Evolutionary conservation across 2,329 filamentous ascomycete genomes (phyloP).

Genomic region (Talaromyces sp.): DNA sequence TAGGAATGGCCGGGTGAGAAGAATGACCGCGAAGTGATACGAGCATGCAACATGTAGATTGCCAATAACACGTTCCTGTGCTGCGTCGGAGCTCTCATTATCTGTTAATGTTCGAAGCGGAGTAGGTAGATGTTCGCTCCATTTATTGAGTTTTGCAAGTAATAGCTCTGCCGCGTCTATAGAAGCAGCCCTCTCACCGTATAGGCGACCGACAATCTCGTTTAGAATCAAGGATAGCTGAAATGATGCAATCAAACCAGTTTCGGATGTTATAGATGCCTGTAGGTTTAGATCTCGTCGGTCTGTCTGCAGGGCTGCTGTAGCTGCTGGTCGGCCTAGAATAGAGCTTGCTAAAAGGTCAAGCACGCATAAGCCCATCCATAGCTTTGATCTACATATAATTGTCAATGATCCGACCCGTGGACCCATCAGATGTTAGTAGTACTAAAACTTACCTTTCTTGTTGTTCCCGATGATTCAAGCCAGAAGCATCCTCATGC

Average conservation of each 20-base stretch:
- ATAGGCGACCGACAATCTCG: conserved; percentile 48
- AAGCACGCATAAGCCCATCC: conserved; percentile 53
- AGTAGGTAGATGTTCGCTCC: conserved; percentile 50
- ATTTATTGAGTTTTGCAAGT: conserved; percentile 48
- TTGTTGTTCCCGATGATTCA: conserved; percentile 18
- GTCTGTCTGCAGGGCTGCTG: conserved; percentile 30
- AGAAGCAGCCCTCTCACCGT: conserved; percentile 42
- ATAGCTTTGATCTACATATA: conserved; percentile 43
- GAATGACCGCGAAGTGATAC: conserved; percentile 62
- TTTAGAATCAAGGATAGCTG: conserved; percentile 49
- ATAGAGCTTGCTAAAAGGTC: conserved; percentile 55
- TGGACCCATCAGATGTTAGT: too few species aligned
- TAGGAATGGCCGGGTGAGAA: conserved; percentile 60
- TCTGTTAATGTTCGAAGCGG: conserved; percentile 27
- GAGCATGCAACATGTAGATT: conserved; percentile 60
- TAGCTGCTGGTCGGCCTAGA: conserved; percentile 48
- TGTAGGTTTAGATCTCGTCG: conserved; percentile 21
- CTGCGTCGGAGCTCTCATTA: conserved; percentile 20
- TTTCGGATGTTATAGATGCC: conserved; percentile 11
- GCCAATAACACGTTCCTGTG: conserved; percentile 46
- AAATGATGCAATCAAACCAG: conserved; percentile 46
- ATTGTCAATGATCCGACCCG: conserved; percentile 26
- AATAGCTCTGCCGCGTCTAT: conserved; percentile 42
- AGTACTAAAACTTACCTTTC: conserved; percentile 19
- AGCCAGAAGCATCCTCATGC: conserved; percentile 39